A percentile compares a stretch with the other conserved stretches of the same genome.
These are phyloP conservation scores for Colletotrichum magnum DNA, from an alignment of 2,329 filamentous ascomycete species.

Conservation along the genomic window DNA sequence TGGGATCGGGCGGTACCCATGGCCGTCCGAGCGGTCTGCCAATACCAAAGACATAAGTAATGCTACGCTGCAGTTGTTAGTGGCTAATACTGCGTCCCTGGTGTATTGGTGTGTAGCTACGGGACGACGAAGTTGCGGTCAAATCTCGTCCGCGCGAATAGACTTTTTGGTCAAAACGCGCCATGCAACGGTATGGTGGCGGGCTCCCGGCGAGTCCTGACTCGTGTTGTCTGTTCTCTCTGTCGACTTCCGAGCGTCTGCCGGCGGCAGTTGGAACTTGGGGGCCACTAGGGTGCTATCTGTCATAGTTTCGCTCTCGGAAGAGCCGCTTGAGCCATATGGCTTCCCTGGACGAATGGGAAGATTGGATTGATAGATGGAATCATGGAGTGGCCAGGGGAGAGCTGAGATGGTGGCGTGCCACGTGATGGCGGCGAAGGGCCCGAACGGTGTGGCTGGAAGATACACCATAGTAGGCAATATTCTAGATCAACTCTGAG, in stretches of 20 bases:
- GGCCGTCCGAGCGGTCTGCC: too few species aligned
- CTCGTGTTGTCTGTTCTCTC: slow-evolving; percentile 16
- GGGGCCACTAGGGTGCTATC: background rate
- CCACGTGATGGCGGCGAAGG: slow-evolving; percentile 8
- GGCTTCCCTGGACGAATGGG: slow-evolving; percentile 1
- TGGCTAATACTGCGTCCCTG: too few species aligned
- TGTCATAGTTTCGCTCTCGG: slow-evolving; percentile 4
- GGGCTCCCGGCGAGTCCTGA: background rate
- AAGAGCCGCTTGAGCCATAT: background rate
- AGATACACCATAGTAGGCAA: background rate
- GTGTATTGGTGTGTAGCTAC: too few species aligned
- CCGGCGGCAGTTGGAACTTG: background rate
- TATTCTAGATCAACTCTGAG: slow-evolving; percentile 6
- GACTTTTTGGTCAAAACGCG: slow-evolving; percentile 32
- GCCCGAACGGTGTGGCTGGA: background rate
- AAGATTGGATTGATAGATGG: slow-evolving; percentile 2
- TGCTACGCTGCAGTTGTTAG: too few species aligned
- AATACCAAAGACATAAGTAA: too few species aligned
- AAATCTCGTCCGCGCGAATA: slow-evolving; percentile 9
- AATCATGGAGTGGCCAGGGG: background rate
- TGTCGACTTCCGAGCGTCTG: background rate
- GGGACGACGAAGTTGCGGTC: background rate
- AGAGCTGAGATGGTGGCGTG: background rate
- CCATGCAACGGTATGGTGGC: slow-evolving; percentile 28
- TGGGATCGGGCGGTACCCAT: background rate